Evolutionary conservation across 768 basidiomycete species (phyloP).

Genomic region (Solioccasus polychromus): DNA sequence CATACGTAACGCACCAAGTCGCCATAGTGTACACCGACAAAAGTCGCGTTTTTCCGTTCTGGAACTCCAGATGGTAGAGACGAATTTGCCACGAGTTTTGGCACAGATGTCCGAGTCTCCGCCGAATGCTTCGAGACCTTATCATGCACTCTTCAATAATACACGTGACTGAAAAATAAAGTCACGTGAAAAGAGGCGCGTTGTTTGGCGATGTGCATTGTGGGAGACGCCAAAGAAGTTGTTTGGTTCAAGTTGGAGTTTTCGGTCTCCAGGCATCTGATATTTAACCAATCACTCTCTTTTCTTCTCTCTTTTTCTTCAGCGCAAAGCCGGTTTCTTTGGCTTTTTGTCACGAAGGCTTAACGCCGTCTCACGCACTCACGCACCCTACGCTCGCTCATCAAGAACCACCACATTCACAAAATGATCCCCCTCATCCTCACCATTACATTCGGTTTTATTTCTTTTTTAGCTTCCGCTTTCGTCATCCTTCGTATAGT

Average conservation of each 20-base stretch:
- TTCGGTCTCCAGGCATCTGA: conserved; percentile 3
- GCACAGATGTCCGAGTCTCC: too few species aligned
- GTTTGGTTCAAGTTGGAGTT: conserved; percentile 19
- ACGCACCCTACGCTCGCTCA: conserved; percentile 27
- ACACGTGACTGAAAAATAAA: conserved; percentile 15
- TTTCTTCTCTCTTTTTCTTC: conserved; percentile 6
- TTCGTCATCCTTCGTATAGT: conserved; percentile 76
- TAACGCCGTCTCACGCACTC: conserved; percentile 33
- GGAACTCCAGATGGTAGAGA: too few species aligned
- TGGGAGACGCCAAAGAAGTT: conserved; percentile 20
- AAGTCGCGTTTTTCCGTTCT: too few species aligned
- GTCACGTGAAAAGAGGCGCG: conserved; percentile 19
- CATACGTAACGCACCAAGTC: too few species aligned
- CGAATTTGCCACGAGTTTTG: too few species aligned
- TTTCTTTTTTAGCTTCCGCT: conserved; percentile 70
- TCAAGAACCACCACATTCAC: conserved; percentile 17
- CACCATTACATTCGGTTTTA: conserved; percentile 61
- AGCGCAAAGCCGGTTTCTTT: conserved; percentile 31
- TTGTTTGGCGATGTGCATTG: conserved; percentile 26
- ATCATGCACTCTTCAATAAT: too few species aligned
- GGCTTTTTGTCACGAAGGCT: conserved; percentile 36
- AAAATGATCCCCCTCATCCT: conserved; percentile 68
- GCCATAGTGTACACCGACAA: too few species aligned
- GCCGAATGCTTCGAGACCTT: too few species aligned
- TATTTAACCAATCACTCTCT: neutral